These are phyloP conservation scores for Paraphoma chrysanthemicola DNA, from an alignment of 2,329 filamentous ascomycete genomes.

Conservation along the genomic window DNA sequence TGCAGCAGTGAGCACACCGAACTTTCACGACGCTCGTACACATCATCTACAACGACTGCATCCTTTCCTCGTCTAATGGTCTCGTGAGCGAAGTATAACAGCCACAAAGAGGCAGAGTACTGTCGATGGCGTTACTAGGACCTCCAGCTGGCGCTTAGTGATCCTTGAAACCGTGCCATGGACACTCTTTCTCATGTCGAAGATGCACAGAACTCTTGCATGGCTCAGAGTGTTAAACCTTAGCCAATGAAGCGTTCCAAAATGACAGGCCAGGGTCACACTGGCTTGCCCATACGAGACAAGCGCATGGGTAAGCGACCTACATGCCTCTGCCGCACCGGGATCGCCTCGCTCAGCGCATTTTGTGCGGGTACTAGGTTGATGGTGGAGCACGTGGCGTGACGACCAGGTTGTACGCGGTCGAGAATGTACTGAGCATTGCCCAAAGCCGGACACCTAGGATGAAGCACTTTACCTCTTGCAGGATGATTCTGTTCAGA, in stretches of 20 bases:
- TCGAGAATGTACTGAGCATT: not conserved
- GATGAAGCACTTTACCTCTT: not conserved
- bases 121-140: too few species aligned
- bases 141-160: too few species aligned
- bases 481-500: too few species aligned
- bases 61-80: too few species aligned
- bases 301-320: not conserved
- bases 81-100: too few species aligned
- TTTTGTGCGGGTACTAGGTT: not conserved
- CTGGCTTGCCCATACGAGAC: not conserved
- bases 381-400: not conserved
- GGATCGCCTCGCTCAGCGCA: not conserved
- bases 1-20: too few species aligned
- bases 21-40: too few species aligned
- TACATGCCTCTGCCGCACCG: not conserved
- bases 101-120: too few species aligned
- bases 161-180: too few species aligned
- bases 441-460: not conserved
- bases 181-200: not conserved
- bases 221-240: not conserved
- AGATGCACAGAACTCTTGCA: not conserved
- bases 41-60: too few species aligned
- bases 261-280: not conserved
- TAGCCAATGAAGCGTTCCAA: not conserved
- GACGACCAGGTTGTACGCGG: not conserved